phyloP scores from a whole-genome alignment of 306 rosid genomes.

The Trichosanthes truncata region DNA sequence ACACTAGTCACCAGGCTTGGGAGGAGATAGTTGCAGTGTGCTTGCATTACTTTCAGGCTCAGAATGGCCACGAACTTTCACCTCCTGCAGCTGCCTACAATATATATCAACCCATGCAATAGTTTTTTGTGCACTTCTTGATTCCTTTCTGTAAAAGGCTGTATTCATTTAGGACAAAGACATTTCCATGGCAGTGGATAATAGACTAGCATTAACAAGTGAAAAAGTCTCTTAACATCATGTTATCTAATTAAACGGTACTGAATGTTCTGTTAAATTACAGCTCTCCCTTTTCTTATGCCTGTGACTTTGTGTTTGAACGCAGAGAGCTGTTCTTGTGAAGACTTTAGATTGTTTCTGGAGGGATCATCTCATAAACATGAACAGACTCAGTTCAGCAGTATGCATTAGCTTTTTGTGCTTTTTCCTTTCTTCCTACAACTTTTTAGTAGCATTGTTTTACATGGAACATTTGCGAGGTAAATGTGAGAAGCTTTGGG shows the following conservation, averaged over 20 bases:
- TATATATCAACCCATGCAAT: not conserved
- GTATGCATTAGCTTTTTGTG: constrained; percentile 28
- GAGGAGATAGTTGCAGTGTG: not conserved
- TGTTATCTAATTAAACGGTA: not conserved
- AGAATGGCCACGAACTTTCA: not conserved
- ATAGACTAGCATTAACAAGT: not conserved
- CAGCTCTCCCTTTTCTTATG: not conserved
- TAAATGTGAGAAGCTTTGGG: constrained; percentile 89
- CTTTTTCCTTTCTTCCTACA: constrained; percentile 1
- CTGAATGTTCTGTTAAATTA: not conserved
- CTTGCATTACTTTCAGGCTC: not conserved
- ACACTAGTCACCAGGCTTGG: not conserved
- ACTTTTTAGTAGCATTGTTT: constrained; percentile 20
- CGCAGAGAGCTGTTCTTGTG: constrained; percentile 91
- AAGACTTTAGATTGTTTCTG: constrained; percentile 91
- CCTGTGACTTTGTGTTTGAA: not conserved
- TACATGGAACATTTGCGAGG: constrained; percentile 43
- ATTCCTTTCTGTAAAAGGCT: not conserved
- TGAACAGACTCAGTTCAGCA: constrained; percentile 94
- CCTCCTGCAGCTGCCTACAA: not conserved
- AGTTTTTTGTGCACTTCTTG: not conserved
- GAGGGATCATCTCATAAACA: constrained; percentile 97
- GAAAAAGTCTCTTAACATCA: not conserved
- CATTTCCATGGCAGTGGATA: not conserved
- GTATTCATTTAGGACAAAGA: not conserved